A percentile compares a stretch with the other conserved stretches of the same genome.
These are phyloP conservation scores for Iberis amara DNA, from an alignment of 441 rosid species.

Conservation along the genomic window DNA sequence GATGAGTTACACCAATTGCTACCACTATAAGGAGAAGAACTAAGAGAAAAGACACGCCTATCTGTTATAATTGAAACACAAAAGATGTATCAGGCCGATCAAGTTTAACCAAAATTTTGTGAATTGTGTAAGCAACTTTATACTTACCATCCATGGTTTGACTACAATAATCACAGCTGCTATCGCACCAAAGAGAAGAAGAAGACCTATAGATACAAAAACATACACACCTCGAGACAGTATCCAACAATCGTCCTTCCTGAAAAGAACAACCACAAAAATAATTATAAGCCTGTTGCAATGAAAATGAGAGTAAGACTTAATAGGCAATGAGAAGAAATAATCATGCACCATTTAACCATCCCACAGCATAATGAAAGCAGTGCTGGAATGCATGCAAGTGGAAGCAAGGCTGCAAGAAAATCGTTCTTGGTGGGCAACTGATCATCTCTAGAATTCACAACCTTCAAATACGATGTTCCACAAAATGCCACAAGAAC, in stretches of 20 bases:
- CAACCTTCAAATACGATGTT: conserved; percentile 84
- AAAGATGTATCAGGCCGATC: conserved; percentile 30
- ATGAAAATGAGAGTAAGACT: conserved; percentile 18
- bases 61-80: conserved; percentile 51
- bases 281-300: conserved; percentile 5
- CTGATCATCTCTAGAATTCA: conserved; percentile 82
- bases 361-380: conserved; percentile 88
- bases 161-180: conserved; percentile 79
- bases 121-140: conserved; percentile 25
- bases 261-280: conserved; percentile 38
- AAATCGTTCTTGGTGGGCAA: conserved; percentile 90
- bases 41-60: conserved; percentile 89
- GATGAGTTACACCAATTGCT: conserved; percentile 93
- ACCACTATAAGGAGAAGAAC: conserved; percentile 87
- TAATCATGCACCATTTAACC: conserved; percentile 75
- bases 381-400: conserved; percentile 90
- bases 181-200: conserved; percentile 94
- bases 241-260: conserved; percentile 99
- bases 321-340: conserved; percentile 27
- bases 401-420: conserved; percentile 97
- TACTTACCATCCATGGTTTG: conserved; percentile 90
- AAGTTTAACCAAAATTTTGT: conserved; percentile 20
- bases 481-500: conserved; percentile 95
- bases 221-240: conserved; percentile 86
- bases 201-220: conserved; percentile 84